These are phyloP conservation scores for Gossypium davidsonii DNA, from an alignment of 441 rosid species.

Conservation along the genomic window DNA sequence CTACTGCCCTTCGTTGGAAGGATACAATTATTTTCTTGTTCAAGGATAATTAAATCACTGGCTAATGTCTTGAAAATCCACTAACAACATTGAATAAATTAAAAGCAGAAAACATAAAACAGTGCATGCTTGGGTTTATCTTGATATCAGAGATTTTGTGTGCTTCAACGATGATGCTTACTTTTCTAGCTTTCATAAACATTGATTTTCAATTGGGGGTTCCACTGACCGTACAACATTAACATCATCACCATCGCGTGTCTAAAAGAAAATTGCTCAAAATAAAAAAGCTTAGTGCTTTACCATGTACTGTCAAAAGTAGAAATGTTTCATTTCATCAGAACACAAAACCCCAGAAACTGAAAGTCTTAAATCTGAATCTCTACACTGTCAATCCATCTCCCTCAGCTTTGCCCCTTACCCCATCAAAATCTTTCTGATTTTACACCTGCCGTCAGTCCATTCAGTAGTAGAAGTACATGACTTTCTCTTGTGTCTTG, in stretches of 20 bases:
- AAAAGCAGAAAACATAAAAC: background rate
- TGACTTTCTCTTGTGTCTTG: conserved; percentile 34
- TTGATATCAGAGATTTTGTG: conserved; percentile 16
- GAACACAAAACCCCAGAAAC: conserved; percentile 40
- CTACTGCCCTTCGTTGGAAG: background rate
- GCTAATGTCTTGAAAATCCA: background rate
- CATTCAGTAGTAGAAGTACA: conserved; percentile 30
- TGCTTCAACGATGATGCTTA: background rate
- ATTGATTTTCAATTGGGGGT: conserved; percentile 12
- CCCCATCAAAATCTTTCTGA: conserved; percentile 69
- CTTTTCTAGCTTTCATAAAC: conserved; percentile 20
- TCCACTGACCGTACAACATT: conserved; percentile 18
- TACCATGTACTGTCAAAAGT: conserved; percentile 39
- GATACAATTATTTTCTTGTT: background rate
- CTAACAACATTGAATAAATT: too few species aligned
- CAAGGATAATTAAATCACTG: background rate
- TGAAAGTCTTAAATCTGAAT: conserved; percentile 26
- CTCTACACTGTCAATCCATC: conserved; percentile 8
- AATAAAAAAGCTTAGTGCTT: conserved; percentile 15
- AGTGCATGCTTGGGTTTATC: conserved; percentile 12
- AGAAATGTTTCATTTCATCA: conserved; percentile 28
- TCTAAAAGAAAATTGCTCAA: conserved; percentile 25
- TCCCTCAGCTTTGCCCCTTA: conserved; percentile 30
- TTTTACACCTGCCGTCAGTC: conserved; percentile 54
- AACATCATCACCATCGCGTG: conserved; percentile 13